These are phyloP conservation scores for Astragalus glycyphyllos DNA, from an alignment of 306 rosid genomes.

Conservation along the genomic window DNA sequence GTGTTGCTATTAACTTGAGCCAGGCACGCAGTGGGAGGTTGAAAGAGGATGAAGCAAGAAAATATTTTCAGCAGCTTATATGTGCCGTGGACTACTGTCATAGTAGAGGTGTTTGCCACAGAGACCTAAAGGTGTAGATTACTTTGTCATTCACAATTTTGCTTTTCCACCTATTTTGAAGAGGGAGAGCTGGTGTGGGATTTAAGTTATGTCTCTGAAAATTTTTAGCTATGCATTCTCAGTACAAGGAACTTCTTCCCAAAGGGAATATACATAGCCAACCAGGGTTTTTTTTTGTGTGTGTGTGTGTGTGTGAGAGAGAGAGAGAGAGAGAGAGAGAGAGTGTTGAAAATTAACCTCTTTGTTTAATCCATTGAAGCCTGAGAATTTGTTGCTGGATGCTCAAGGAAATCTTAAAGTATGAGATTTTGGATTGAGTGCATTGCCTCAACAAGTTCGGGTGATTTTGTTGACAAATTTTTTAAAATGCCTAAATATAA, in stretches of 20 bases:
- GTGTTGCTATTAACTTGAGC: conserved; percentile 26
- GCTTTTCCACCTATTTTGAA: conserved; percentile 6
- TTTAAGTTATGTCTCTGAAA: conserved; percentile 26
- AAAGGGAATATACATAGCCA: conserved; percentile 22
- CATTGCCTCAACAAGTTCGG: conserved; percentile 91
- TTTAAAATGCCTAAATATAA: not conserved
- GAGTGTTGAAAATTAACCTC: conserved; percentile 24
- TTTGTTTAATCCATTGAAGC: conserved; percentile 59
- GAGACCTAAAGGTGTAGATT: conserved; percentile 84
- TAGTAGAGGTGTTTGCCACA: conserved; percentile 93
- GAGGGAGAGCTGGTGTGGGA: not conserved
- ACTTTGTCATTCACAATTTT: conserved; percentile 23
- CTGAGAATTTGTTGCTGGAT: conserved; percentile 90
- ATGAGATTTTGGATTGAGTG: conserved; percentile 97
- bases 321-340: conserved; percentile 4
- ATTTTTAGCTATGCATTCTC: conserved; percentile 7
- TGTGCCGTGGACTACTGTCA: conserved; percentile 96
- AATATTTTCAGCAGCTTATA: conserved; percentile 91
- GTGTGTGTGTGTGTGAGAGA: no score
- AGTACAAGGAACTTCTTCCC: not conserved
- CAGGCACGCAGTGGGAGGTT: conserved; percentile 86
- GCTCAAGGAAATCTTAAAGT: conserved; percentile 75
- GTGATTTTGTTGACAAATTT: conserved; percentile 60
- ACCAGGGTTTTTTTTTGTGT: not conserved
- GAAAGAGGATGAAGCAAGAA: conserved; percentile 96